A percentile compares a stretch with the other conserved stretches of the same genome.
phyloP scores from a whole-genome alignment of 805 yeast species.

The Yarrowia yakushimensis region DNA sequence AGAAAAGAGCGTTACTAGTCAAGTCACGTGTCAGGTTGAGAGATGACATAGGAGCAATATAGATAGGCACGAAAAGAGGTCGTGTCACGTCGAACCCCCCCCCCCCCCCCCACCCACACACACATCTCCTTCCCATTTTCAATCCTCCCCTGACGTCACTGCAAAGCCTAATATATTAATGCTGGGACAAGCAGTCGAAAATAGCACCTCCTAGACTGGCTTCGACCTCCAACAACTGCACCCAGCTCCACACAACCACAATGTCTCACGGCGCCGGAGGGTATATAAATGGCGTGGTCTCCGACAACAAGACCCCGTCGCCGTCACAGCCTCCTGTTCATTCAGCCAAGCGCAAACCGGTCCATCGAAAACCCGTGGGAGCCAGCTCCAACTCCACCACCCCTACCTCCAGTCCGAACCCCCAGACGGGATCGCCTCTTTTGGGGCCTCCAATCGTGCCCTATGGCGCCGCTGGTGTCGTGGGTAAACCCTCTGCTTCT shows the following conservation, averaged over 20 bases:
- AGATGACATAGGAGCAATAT: no score
- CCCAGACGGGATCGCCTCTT: slow-evolving; percentile 11
- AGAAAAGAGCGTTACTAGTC: no score
- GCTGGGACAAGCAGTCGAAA: slow-evolving; percentile 12
- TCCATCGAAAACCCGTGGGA: slow-evolving; percentile 28
- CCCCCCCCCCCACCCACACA: no score
- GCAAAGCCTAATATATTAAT: slow-evolving; percentile 15
- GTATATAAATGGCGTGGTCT: slow-evolving; percentile 19
- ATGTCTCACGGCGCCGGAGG: slow-evolving; percentile 23
- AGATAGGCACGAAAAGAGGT: no score
- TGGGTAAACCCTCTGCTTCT: background rate
- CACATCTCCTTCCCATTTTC: background rate
- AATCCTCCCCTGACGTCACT: slow-evolving; percentile 15
- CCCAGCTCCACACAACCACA: background rate
- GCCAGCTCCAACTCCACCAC: background rate
- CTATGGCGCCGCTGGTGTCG: background rate
- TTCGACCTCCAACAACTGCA: background rate
- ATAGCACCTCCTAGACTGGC: slow-evolving; percentile 6
- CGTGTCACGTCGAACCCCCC: no score
- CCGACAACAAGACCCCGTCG: slow-evolving; percentile 24
- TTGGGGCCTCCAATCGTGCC: slow-evolving; percentile 12
- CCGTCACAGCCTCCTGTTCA: slow-evolving; percentile 27
- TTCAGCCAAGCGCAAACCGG: slow-evolving; percentile 27
- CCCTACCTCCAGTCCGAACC: background rate
- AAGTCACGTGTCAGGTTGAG: no score